These are phyloP conservation scores for Colletotrichum sansevieriae DNA, from an alignment of 2,329 filamentous ascomycete species.

Conservation along the genomic window DNA sequence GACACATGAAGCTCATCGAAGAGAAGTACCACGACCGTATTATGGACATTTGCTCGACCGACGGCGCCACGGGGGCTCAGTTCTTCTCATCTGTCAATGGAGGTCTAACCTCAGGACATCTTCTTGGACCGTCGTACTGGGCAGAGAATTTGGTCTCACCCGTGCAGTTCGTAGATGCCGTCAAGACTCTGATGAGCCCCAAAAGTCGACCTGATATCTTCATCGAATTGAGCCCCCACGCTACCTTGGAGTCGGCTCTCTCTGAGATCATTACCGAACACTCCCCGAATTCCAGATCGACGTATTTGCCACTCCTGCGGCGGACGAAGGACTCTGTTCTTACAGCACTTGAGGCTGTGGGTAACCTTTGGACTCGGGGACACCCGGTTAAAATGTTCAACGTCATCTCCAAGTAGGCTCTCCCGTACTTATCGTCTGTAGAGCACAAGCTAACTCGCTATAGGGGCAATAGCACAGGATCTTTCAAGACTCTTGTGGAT, in stretches of 20 bases:
- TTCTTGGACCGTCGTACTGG: constrained; percentile 56
- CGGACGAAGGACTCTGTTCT: constrained; percentile 44
- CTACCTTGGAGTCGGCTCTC: constrained; percentile 53
- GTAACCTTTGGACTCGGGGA: constrained; percentile 55
- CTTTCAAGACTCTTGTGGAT: constrained; percentile 52
- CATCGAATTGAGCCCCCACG: constrained; percentile 57
- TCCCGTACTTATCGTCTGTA: neutral
- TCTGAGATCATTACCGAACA: constrained; percentile 50
- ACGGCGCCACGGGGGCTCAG: constrained; percentile 19
- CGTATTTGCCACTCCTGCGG: constrained; percentile 49
- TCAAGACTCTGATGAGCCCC: constrained; percentile 52
- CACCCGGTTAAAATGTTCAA: constrained; percentile 49
- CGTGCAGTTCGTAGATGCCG: constrained; percentile 58
- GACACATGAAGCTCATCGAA: constrained; percentile 57
- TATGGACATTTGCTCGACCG: constrained; percentile 39
- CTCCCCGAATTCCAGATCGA: constrained; percentile 5
- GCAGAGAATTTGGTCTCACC: constrained; percentile 58
- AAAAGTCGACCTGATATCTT: constrained; percentile 51
- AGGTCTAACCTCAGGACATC: neutral
- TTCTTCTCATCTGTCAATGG: constrained; percentile 60
- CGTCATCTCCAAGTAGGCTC: constrained; percentile 45
- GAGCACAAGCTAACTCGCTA: constrained; percentile 10
- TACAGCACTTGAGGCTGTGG: constrained; percentile 50
- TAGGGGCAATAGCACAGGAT: constrained; percentile 18
- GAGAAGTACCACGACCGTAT: constrained; percentile 52